Evolutionary conservation across 106 monocot genomes (phyloP).

Genomic region (Dioscorea zingiberensis): DNA sequence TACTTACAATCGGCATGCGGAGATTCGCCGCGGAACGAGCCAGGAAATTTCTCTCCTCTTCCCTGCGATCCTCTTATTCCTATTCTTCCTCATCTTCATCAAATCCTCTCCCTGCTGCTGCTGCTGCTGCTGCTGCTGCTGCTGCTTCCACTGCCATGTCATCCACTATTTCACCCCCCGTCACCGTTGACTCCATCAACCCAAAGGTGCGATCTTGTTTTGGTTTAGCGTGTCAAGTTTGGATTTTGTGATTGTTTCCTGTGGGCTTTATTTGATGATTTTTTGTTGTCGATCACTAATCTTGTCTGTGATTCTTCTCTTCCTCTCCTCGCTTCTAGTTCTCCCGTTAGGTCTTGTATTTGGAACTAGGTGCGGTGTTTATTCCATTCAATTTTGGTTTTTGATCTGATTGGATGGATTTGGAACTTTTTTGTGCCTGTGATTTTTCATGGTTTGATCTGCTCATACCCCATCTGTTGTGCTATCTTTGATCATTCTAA

Average conservation of each 20-base stretch:
- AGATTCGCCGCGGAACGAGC: neutral
- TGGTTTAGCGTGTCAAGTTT: neutral
- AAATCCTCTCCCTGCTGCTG: neutral
- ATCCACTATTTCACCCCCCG: neutral
- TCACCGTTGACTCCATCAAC: neutral
- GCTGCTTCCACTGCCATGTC: neutral
- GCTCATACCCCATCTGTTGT: too few species aligned
- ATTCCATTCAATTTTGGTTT: too few species aligned
- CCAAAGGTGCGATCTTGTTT: neutral
- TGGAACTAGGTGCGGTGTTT: too few species aligned
- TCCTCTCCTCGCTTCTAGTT: too few species aligned
- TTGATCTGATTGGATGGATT: too few species aligned
- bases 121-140: neutral
- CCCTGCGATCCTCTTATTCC: neutral
- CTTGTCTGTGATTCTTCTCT: too few species aligned
- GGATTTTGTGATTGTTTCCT: neutral
- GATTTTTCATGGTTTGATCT: too few species aligned
- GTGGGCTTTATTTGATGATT: neutral
- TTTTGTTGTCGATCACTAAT: too few species aligned
- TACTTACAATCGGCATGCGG: neutral
- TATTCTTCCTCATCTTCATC: neutral
- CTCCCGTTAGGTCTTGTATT: too few species aligned
- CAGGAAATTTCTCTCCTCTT: neutral
- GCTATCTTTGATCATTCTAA: too few species aligned
- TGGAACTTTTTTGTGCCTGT: too few species aligned